These are phyloP conservation scores for Magnaporthiopsis rhizophila DNA, from an alignment of 2,329 filamentous ascomycete genomes.

Conservation along the genomic window DNA sequence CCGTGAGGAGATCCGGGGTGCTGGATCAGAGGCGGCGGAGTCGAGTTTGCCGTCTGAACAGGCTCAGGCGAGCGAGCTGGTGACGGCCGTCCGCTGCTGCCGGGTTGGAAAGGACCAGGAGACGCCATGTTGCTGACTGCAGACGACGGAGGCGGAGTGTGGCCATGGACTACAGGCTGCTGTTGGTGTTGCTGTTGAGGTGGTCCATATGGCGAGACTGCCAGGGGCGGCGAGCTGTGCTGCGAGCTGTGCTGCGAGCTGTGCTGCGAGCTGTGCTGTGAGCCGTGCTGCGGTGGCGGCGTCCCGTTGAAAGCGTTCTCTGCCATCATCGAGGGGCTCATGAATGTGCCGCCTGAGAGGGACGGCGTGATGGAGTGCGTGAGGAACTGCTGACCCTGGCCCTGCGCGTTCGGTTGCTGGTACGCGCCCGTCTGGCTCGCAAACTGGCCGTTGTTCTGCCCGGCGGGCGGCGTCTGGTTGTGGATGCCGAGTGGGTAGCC, in stretches of 20 bases:
- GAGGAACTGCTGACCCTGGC: conserved; percentile 1
- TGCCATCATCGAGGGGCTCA: neutral
- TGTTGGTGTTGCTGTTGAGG: conserved; percentile 3
- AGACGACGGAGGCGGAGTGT: conserved; percentile 2
- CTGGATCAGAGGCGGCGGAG: conserved; percentile 11
- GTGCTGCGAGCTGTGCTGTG: conserved; percentile 4
- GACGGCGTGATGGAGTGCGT: conserved; percentile 1
- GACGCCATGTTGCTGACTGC: neutral
- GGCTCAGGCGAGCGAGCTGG: conserved; percentile 3
- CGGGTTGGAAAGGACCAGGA: neutral
- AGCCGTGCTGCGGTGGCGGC: conserved; percentile 1
- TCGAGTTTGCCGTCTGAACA: neutral
- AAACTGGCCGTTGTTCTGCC: neutral
- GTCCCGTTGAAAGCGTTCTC: neutral
- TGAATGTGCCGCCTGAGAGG: neutral
- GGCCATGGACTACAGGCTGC: neutral
- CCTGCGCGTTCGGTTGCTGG: neutral
- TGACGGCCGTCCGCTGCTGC: conserved; percentile 2
- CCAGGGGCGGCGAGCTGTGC: neutral
- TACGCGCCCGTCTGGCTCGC: neutral
- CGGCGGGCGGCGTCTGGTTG: neutral
- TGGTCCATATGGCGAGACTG: neutral
- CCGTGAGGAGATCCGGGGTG: conserved; percentile 14
- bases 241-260: too few relatives aligned
- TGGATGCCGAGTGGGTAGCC: neutral